A percentile compares a stretch with the other conserved stretches of the same genome.
Conservation (phyloP, 352 stramenopile genomes). For the Globisporangium nodosum region DNA sequence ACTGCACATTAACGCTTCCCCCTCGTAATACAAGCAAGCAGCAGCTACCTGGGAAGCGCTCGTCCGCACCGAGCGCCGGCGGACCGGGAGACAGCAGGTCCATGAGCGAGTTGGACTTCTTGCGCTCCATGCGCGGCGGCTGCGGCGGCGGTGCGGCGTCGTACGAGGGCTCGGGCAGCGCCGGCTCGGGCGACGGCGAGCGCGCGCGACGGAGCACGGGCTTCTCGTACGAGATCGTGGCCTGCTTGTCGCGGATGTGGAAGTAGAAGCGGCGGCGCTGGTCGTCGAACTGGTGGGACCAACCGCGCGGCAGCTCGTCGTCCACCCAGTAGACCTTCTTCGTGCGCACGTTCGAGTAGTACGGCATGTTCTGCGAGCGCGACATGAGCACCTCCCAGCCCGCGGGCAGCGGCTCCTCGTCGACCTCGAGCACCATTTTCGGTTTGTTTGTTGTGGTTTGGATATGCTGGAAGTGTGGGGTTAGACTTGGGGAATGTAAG, state of each 20-base stretch:
- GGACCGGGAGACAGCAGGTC: slow-evolving; percentile 64
- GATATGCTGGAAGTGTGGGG: too few species aligned
- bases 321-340: slow-evolving; percentile 85
- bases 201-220: slow-evolving; percentile 29
- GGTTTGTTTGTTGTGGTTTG: background rate
- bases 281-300: slow-evolving; percentile 74
- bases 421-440: slow-evolving; percentile 40
- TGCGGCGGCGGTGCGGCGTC: slow-evolving; percentile 12
- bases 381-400: slow-evolving; percentile 81
- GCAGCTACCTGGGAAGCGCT: slow-evolving; percentile 24
- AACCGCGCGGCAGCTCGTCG: slow-evolving; percentile 71
- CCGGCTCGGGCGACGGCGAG: slow-evolving; percentile 23
- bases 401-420: slow-evolving; percentile 50
- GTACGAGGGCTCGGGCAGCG: slow-evolving; percentile 43
- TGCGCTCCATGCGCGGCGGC: slow-evolving; percentile 26
- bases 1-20: too few species aligned
- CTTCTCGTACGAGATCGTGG: slow-evolving; percentile 70
- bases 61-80: slow-evolving; percentile 27
- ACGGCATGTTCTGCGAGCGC: slow-evolving; percentile 77
- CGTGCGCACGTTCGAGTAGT: slow-evolving; percentile 76
- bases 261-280: slow-evolving; percentile 64
- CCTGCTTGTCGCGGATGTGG: slow-evolving; percentile 65
- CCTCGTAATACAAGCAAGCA: background rate
- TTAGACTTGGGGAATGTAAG: too few species aligned
- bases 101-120: slow-evolving; percentile 76